Conservation (phyloP, 768 basidiomycete species). For the Pholiota conissans region DNA sequence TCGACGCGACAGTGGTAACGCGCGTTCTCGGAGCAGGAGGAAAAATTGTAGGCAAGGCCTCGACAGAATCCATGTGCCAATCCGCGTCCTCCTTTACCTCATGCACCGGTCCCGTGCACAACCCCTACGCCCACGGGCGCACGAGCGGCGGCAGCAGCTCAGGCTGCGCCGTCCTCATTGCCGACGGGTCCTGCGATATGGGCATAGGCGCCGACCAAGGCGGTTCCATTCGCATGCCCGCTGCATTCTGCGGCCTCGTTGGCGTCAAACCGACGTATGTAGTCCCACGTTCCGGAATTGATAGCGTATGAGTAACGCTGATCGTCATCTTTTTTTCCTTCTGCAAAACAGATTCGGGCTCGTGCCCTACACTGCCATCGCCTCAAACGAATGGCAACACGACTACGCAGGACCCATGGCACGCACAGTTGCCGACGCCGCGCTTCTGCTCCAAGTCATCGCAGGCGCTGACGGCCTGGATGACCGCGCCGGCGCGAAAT, state of each 20-base stretch:
- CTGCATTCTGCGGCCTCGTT: constrained; percentile 41
- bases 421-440: constrained; percentile 37
- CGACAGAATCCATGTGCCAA: constrained; percentile 24
- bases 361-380: constrained; percentile 47
- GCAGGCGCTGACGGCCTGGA: constrained; percentile 46
- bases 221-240: constrained; percentile 45
- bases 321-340: neutral
- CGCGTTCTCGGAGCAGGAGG: constrained; percentile 43
- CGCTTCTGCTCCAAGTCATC: constrained; percentile 39
- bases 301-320: no score
- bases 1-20: constrained; percentile 45
- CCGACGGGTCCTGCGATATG: constrained; percentile 37
- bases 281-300: neutral
- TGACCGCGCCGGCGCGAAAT: constrained; percentile 29
- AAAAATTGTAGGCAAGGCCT: constrained; percentile 21
- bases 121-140: constrained; percentile 41
- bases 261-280: constrained; percentile 25
- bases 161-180: constrained; percentile 42
- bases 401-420: constrained; percentile 44
- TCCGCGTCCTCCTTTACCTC: constrained; percentile 23
- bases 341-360: constrained; percentile 33
- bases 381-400: constrained; percentile 35
- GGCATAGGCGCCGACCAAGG: constrained; percentile 51
- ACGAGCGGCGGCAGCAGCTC: constrained; percentile 44
- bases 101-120: constrained; percentile 38